phyloP scores from a whole-genome alignment of 2,329 filamentous ascomycete genomes.

The Canariomyces notabilis region DNA sequence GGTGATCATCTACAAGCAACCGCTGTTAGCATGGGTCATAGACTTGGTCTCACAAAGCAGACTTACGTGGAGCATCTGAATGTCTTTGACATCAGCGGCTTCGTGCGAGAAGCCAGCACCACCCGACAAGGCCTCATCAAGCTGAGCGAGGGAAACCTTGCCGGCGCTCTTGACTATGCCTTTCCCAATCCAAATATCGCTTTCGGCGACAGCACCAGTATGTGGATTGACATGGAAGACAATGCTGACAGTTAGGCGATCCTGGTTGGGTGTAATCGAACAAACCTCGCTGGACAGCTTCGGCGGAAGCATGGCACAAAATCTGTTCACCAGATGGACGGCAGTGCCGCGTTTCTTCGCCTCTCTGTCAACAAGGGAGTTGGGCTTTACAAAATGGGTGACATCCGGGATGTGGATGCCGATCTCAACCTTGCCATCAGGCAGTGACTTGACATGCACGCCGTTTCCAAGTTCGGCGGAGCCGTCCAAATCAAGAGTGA shows the following conservation, averaged over 20 bases:
- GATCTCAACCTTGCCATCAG: constrained; percentile 84
- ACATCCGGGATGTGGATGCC: constrained; percentile 94
- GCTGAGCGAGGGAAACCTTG: constrained; percentile 78
- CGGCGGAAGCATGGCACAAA: constrained; percentile 81
- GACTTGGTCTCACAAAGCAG: not conserved
- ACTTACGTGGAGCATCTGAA: constrained; percentile 71
- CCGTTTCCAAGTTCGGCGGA: constrained; percentile 87
- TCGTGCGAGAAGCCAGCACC: constrained; percentile 57
- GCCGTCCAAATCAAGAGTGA: constrained; percentile 88
- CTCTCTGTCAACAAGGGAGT: constrained; percentile 92
- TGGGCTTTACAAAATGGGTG: constrained; percentile 92
- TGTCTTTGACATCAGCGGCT: constrained; percentile 65
- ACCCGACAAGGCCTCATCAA: constrained; percentile 73
- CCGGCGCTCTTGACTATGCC: constrained; percentile 87
- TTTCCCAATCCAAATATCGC: constrained; percentile 91
- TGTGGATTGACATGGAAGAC: constrained; percentile 85
- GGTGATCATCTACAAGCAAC: constrained; percentile 56
- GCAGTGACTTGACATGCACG: constrained; percentile 79
- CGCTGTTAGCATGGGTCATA: constrained; percentile 22
- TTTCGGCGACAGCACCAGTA: constrained; percentile 73
- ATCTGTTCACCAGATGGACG: constrained; percentile 86
- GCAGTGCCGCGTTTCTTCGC: constrained; percentile 97
- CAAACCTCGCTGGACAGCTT: constrained; percentile 83
- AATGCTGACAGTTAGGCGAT: constrained; percentile 85
- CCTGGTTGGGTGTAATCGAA: constrained; percentile 79